Base-by-base conservation (phyloP, 805 yeast species). In the Zygoascus bituminiphila region DNA sequence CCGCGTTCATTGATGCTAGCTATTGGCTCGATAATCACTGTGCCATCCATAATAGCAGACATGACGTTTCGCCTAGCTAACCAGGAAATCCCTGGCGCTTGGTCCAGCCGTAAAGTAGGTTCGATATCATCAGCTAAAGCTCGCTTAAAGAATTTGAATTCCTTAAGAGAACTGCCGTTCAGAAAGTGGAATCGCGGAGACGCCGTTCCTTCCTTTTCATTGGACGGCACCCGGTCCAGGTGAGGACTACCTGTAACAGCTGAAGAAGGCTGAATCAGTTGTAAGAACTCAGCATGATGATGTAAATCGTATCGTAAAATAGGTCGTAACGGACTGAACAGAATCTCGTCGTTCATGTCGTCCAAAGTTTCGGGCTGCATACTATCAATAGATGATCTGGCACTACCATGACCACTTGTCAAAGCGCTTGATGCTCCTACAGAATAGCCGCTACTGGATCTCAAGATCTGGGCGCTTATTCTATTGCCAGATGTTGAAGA, bases 11-110 rank as follows among this genome's bases (percentile, higher is more conserved):
- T 88, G 37, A 83, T 74, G 0, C 91, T 89, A 45, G 87, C 78
- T 7, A 89, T 76, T 0, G 98, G 98, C 64, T 88, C 95, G 36
- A 91, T 81, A 2, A 79, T 73, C 5, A 87, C 88, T 40, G 83
- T 74, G 2, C 94, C 94, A 45, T 88, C 96, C 26, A 84, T 75
- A 53, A 91, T 72, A 15, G 81, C 75, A 42, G 72, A 65, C 72
- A 88, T 70, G 48, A 89, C 74, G 10, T 79, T 67, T 48, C 84
- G 73, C 52, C 77, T 75, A 45, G 72, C 77, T 49, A 81, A 73
- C 78, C 81, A 81, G 23, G 82, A 72, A 45, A 82, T 63, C 15
- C 82, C 80, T 2, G 82, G 79, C 0, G 89, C 81, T 38, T 66
- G 61, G 50, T 83, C 89, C 22, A 84, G 64, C 53, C 78, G 75